Evolutionary conservation across 129 eudicot genomes (phyloP), one percentile per base, ranked within the genome.

Genomic region (Tagetes patula): DNA sequence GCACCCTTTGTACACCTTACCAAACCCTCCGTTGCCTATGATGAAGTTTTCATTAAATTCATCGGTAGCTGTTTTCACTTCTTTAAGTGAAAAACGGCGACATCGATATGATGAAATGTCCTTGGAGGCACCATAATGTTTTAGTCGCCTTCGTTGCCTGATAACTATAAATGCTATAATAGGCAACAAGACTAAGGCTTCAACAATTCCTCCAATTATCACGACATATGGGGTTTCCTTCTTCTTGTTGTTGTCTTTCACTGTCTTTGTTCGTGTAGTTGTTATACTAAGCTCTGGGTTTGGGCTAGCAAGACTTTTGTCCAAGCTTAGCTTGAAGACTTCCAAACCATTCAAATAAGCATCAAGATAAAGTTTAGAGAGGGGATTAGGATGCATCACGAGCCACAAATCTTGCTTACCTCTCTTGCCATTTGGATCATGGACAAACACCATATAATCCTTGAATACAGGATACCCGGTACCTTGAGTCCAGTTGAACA

Each of bases 1-100:
- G 5, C 11, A 27, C 34, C 95, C 90, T 78, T 58, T 83, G 53
- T 82, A 87, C 6, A 87, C 89, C 73, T 87, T 87, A 1, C 90
- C 95, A 85, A 85, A 88, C 56, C 95, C 90, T 9, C 95, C 88
- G 0, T 65, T 75, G 3, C 90, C 95, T 1, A 85, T 75, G 6
- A 83, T 74, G 1, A 42, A 69, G 7, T 71, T 75, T 59, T 88
- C 90, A 0, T 86, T 64, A 14, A 88, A 88, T 34, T 83, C 65
- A 1, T 79, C 5, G 2, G 90, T 88, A 12, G 78, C 84, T 2
- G 32, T 67, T 70, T 48, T 78, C 59, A 88, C 70, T 72, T 88
- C 90, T n/a, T 66, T 72, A 14, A 85, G 74, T 5, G 86, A 3
- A 65, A 88, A 83, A 30, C 63, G 77, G 12, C 86, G 78, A 11